A percentile compares a stretch with the other conserved stretches of the same genome.
Evolutionary conservation across 73 alveolate species (phyloP).

Genomic region (Stentor roeselii): DNA sequence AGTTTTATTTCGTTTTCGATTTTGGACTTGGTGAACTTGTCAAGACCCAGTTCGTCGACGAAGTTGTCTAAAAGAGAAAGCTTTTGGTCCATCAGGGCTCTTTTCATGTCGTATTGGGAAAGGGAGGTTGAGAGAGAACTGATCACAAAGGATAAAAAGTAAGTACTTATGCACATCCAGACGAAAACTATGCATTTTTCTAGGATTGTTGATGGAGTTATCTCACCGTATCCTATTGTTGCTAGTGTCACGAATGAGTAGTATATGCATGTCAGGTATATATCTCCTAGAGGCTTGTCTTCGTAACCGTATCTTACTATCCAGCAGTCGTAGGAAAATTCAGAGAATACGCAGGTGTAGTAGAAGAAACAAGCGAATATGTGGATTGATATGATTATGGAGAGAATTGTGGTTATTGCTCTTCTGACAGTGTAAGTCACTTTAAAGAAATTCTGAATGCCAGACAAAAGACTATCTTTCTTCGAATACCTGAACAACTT

Average conservation of each 20-base stretch:
- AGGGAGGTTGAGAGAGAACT: constrained; percentile 63
- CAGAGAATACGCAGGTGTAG: constrained; percentile 58
- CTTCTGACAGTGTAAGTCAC: constrained; percentile 55
- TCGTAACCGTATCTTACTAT: constrained; percentile 52
- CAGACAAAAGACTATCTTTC: constrained; percentile 27
- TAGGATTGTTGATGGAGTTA: constrained; percentile 35
- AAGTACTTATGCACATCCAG: constrained; percentile 63
- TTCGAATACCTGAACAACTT: constrained; percentile 40
- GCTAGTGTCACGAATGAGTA: constrained; percentile 64
- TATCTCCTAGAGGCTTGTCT: constrained; percentile 34
- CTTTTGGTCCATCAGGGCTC: constrained; percentile 42
- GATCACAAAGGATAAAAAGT: constrained; percentile 67
- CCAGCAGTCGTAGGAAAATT: constrained; percentile 71
- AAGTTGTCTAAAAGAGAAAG: constrained; percentile 24
- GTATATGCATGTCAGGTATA: constrained; percentile 53
- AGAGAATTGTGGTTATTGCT: constrained; percentile 32
- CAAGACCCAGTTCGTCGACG: not conserved
- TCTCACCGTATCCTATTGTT: constrained; percentile 77
- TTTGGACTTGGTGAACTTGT: not conserved
- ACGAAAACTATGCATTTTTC: constrained; percentile 46
- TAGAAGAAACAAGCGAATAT: constrained; percentile 76
- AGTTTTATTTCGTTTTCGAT: not conserved
- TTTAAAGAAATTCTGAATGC: constrained; percentile 35
- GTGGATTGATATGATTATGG: constrained; percentile 60
- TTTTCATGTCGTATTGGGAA: constrained; percentile 62